A percentile compares a stretch with the other conserved stretches of the same genome.
Conservation (phyloP, 371 early-diverging fungal species). For the Mucor saturninus region DNA sequence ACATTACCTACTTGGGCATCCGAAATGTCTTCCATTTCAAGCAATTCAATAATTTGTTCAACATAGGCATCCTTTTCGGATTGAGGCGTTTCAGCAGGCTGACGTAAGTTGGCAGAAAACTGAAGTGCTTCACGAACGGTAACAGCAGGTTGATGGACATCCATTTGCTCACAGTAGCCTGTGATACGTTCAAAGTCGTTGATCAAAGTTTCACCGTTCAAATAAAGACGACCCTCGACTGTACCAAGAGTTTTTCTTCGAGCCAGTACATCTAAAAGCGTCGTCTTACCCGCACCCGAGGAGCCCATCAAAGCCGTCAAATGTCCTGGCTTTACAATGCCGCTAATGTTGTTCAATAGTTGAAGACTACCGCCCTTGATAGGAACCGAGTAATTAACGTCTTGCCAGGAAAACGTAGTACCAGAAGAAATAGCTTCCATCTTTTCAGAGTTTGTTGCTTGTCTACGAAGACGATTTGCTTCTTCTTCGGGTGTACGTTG, state of each 20-base stretch:
- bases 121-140: constrained; percentile 68
- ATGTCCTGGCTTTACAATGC: constrained; percentile 66
- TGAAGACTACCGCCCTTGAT: constrained; percentile 58
- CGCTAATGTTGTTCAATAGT: constrained; percentile 50
- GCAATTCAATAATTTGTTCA: constrained; percentile 62
- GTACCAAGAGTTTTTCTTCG: constrained; percentile 79
- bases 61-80: constrained; percentile 63
- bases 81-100: constrained; percentile 54
- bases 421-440: constrained; percentile 45
- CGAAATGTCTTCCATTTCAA: constrained; percentile 61
- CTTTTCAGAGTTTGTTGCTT: constrained; percentile 19
- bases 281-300: constrained; percentile 90
- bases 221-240: constrained; percentile 67
- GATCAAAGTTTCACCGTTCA: constrained; percentile 58
- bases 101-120: constrained; percentile 70
- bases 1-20: constrained; percentile 57
- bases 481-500: constrained; percentile 14
- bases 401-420: constrained; percentile 61
- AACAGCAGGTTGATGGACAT: constrained; percentile 71
- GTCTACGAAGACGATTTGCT: constrained; percentile 14
- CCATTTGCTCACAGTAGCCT: constrained; percentile 78
- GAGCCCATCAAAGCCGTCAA: constrained; percentile 84
- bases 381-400: constrained; percentile 60
- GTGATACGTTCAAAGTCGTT: constrained; percentile 73
- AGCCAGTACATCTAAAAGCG: constrained; percentile 82